Base-by-base conservation (phyloP, 768 basidiomycete genomes). In the Mycena polygramma region DNA sequence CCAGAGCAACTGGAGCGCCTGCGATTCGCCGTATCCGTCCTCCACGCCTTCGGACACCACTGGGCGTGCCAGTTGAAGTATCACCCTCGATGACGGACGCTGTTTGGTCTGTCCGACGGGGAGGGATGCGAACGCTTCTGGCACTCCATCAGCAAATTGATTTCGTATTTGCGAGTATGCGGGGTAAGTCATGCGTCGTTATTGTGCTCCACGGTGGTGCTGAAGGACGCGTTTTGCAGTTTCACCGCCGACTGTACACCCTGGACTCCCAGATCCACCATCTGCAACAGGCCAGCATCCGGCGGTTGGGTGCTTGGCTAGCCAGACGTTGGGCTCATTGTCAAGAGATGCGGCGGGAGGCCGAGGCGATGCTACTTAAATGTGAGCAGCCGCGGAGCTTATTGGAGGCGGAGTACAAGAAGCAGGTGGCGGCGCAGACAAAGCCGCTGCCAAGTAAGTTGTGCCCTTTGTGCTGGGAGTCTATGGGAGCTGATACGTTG, bases 1-100 rank as follows among this genome's bases (percentile, higher is more conserved):
- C 39, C 39, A 13, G 39, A 39, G 39, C 13, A 39, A 7, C 7
- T 39, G 39, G 39, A 66, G n/a, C 74, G 75, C 7, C 57, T 83
- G 7, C 20, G 49, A 0, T 82, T 79, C 60, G 77, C 69, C 7
- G 75, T 79, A 0, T 78, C 79, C 0, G 78, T 80, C 5, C 79
- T 83, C 71, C 82, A 83, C 73, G 79, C 80, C 7, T 83, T 78
- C 48, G 77, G 81, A 1, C 82, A 82, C 55, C 73, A 79, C 30
- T 83, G 81, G 82, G 72, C 76, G 2, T 82, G 80, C 66, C 78
- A 81, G 52, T 15, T 81, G 5, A 63, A 77, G 5, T 81, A 75
- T 71, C 77, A 82, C 59, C 82, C 81, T 6, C 58, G 76, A 4
- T 75, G 77, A 51, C 64, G 77, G 35, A 6, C 36, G 4, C 77